Evolutionary conservation across 331 rosid genomes (phyloP), one percentile per base, ranked within the genome.

Genomic region (Pyrus hybrid): DNA sequence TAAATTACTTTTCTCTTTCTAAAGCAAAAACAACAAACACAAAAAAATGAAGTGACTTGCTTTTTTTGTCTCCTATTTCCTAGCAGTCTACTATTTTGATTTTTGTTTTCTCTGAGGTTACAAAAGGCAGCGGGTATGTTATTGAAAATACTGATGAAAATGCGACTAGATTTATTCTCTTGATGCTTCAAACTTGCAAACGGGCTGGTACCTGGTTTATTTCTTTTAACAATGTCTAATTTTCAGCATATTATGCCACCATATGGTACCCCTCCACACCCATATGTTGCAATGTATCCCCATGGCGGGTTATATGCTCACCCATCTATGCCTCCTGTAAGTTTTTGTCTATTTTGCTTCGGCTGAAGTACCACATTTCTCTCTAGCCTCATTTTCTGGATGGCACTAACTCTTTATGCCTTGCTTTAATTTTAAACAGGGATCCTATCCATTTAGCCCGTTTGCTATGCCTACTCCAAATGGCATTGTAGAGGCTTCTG

Each of bases 221-320:
- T 74, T 45, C 25, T 72, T 67, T 74, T 67, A 23, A 17, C 8
- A 61, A 2, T 82, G 70, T 72, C 69, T 70, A 71, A 62, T 37
- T 86, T 61, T 90, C 99, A 95, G 99, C 99, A 91, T 74, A 86
- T 95, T 70, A 95, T 95, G 97, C 99, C 97, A 72, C 96, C 99
- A 43, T 95, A 95, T 70, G 99, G 99, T 63, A 90, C 97, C 80
- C 93, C 97, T 75, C 97, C 98, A n/a, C 98, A 91, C 81, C 97
- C 99, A 10, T 95, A 95, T 74, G 97, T 95, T 82, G 97, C 99
- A 71, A 92, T 95, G 99, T 95, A 95, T 89, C 97, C 97, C 80
- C 99, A 87, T 80, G 95, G 99, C 63, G 97, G 99, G 84, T 85
- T 95, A 83, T 95, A 95, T 85, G 97, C 99, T 61, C 99, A 92